Base-by-base conservation (phyloP, 805 yeast species). In the Jamesozyma lodderae region DNA sequence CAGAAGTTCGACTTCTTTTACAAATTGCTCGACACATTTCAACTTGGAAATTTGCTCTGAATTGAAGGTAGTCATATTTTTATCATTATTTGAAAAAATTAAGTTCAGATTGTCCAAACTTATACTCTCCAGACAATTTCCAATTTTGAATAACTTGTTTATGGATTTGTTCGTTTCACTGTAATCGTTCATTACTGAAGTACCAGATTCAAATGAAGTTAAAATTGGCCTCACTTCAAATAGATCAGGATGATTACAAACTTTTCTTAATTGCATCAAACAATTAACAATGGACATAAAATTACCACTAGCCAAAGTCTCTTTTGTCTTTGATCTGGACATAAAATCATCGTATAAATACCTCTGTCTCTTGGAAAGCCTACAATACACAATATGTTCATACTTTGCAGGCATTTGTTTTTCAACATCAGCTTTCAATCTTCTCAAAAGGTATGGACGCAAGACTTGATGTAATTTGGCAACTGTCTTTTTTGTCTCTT, bases 341-440 rank as follows among this genome's bases (percentile, higher is more conserved):
- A 92, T 85, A 55, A 92, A 92, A 60, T 92, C 99, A 59, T 92
- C 98, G 52, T 92, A 92, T 39, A 92, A 62, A 52, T 75, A 83
- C 43, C 97, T 66, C 57, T 92, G 99, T 46, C 99, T 73, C 51
- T 92, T 87, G 1, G 96, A 87, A 32, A 92, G 64, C 20, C 95
- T 74, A 64, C 98, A 94, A 56, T 83, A 85, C 5, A 92, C 79
- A 41, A 92, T 79, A 59, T 92, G 99, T 58, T 92, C 99, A 59
- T 87, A 84, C 55, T 92, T 92, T 0, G 83, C 96, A 1, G 99
- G 99, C 98, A 92, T 92, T 61, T 92, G 98, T 54, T 90, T 87
- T 52, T 92, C 99, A 11, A 92, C 99, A 61, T 92, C 99, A 16
- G 84, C 86, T 57, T 92, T 92, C 54, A 92, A 71, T 47, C 99